Percentiles rank a stretch among this genome's conserved stretches.
Evolutionary conservation across 306 rosid genomes (phyloP).

Genomic region (Betula pendula): DNA sequence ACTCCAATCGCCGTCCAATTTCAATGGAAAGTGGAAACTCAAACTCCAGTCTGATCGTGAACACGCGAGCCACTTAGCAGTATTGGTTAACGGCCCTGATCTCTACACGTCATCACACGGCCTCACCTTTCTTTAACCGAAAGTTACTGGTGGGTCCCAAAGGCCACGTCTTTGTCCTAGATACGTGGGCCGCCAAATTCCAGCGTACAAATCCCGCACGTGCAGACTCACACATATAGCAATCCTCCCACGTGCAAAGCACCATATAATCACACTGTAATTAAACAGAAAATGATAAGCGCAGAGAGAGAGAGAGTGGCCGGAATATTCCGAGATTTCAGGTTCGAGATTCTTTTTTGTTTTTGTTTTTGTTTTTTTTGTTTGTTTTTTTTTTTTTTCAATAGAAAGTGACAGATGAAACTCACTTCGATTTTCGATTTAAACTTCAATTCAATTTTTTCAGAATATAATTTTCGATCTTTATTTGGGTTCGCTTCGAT

Average conservation of each 20-base stretch:
- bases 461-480: neutral
- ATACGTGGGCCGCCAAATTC: neutral
- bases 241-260: conserved; percentile 2
- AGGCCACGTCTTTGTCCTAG: neutral
- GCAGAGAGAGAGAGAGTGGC: neutral
- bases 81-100: neutral
- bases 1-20: too few relatives aligned
- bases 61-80: neutral
- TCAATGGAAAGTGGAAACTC: neutral
- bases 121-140: neutral
- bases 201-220: neutral
- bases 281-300: neutral
- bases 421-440: neutral
- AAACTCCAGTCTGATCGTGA: neutral
- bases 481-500: neutral
- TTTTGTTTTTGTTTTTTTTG: neutral
- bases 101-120: conserved; percentile 11
- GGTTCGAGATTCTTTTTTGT: conserved; percentile 13
- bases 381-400: neutral
- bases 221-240: neutral
- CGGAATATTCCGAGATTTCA: conserved; percentile 24
- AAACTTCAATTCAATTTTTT: neutral
- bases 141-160: conserved; percentile 16
- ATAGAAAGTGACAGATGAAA: neutral
- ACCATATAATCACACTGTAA: neutral